Evolutionary conservation across 257 asterid genomes (phyloP).

Genomic region (Nyctanthes arbortristis): DNA sequence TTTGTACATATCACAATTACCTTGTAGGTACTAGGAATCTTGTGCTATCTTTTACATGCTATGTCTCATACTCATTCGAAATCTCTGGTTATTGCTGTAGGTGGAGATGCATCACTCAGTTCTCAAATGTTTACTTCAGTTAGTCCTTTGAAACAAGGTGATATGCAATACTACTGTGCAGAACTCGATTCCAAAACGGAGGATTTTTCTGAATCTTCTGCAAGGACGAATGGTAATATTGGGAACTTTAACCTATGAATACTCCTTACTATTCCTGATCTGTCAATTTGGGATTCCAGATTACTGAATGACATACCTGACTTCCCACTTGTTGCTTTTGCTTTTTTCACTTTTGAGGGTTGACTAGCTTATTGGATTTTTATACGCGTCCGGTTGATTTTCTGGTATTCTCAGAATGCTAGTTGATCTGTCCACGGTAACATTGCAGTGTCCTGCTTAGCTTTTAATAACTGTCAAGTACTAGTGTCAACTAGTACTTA

Average conservation of each 20-base stretch:
- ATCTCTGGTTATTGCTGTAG: conserved; percentile 34
- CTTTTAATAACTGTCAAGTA: not conserved
- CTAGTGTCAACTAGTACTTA: too few relatives aligned
- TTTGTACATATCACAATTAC: conserved; percentile 82
- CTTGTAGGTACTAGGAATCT: conserved; percentile 58
- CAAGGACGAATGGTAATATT: conserved; percentile 42
- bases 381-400: not conserved
- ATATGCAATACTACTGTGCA: conserved; percentile 15
- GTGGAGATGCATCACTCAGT: conserved; percentile 72
- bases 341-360: not conserved
- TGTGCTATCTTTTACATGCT: conserved; percentile 16
- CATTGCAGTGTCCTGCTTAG: not conserved
- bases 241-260: not conserved
- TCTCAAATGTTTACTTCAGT: conserved; percentile 43
- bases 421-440: not conserved
- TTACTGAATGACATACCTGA: not conserved
- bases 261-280: not conserved
- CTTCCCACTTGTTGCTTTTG: not conserved
- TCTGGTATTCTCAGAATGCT: not conserved
- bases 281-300: not conserved
- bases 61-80: conserved; percentile 8
- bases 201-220: conserved; percentile 26
- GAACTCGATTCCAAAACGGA: not conserved
- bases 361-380: not conserved
- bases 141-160: conserved; percentile 27